Evolutionary conservation across 2,329 filamentous ascomycete genomes (phyloP).

Genomic region (Aspergillus felis): DNA sequence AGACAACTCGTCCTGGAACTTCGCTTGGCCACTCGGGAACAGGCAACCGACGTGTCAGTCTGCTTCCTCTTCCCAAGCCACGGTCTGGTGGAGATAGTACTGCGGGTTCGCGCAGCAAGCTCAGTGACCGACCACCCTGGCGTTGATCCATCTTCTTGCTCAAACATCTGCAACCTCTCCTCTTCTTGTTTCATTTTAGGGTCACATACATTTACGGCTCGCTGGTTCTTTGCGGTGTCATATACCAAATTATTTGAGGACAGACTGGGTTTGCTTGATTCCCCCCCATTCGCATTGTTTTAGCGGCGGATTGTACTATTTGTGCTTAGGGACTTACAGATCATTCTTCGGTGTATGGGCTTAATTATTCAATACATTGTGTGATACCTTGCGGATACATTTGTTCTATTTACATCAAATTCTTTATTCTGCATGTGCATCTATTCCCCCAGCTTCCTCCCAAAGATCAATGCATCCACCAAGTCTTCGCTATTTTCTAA

Average conservation of each 20-base stretch:
- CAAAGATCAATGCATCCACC: slow-evolving; percentile 39
- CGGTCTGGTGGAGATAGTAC: slow-evolving; percentile 28
- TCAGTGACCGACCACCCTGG: slow-evolving; percentile 36
- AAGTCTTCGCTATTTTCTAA: slow-evolving; percentile 33
- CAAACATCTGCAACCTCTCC: slow-evolving; percentile 8
- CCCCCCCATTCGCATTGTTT: slow-evolving; percentile 18
- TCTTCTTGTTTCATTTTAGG: slow-evolving; percentile 12
- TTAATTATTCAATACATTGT: not conserved
- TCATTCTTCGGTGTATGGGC: not conserved
- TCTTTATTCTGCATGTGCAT: slow-evolving; percentile 3
- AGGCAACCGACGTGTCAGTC: slow-evolving; percentile 34
- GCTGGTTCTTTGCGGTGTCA: slow-evolving; percentile 10
- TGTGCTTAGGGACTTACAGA: not conserved
- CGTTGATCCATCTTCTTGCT: slow-evolving; percentile 24
- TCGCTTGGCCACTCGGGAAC: slow-evolving; percentile 37
- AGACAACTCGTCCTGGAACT: slow-evolving; percentile 34
- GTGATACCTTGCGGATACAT: not conserved
- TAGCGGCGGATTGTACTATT: slow-evolving; percentile 7
- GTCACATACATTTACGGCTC: slow-evolving; percentile 9
- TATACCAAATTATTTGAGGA: slow-evolving; percentile 15
- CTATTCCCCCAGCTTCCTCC: slow-evolving; percentile 24
- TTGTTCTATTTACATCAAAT: not conserved
- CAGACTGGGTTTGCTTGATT: slow-evolving; percentile 16
- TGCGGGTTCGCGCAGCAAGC: slow-evolving; percentile 18
- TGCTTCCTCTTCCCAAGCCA: slow-evolving; percentile 37